Evolutionary conservation across 352 stramenopile genomes (phyloP).

Genomic region (Phytophthora fragariaefolia): DNA sequence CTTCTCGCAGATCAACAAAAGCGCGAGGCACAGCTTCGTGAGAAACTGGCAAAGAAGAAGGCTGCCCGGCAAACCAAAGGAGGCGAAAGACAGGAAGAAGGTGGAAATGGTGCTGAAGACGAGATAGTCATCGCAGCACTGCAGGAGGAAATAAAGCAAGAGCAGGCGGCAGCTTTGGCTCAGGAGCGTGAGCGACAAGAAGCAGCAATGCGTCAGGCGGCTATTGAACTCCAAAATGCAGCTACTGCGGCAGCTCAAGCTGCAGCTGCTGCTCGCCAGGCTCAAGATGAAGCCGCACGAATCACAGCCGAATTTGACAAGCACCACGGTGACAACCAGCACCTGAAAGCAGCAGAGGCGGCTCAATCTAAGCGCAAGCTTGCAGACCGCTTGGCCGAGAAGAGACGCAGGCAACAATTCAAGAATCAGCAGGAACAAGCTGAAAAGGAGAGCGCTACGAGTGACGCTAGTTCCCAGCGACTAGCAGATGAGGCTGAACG

Average conservation of each 20-base stretch:
- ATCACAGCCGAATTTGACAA: constrained; percentile 63
- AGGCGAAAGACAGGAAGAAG: constrained; percentile 37
- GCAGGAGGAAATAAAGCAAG: constrained; percentile 35
- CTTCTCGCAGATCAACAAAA: constrained; percentile 43
- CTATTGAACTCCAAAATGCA: constrained; percentile 38
- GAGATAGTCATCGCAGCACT: constrained; percentile 33
- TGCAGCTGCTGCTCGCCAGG: constrained; percentile 55
- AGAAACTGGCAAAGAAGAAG: constrained; percentile 55
- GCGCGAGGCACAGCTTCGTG: constrained; percentile 50
- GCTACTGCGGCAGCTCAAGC: constrained; percentile 41
- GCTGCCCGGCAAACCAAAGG: constrained; percentile 24
- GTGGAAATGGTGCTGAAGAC: constrained; percentile 28
- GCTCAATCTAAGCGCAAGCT: constrained; percentile 67
- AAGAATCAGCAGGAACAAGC: constrained; percentile 20
- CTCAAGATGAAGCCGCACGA: constrained; percentile 57
- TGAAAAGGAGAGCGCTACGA: not conserved
- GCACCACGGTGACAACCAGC: constrained; percentile 51
- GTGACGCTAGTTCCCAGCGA: constrained; percentile 3
- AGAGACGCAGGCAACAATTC: constrained; percentile 44
- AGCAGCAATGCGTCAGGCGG: constrained; percentile 43
- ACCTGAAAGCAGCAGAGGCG: constrained; percentile 48
- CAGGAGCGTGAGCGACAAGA: constrained; percentile 54
- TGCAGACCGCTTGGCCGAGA: constrained; percentile 66
- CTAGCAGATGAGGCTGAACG: constrained; percentile 29
- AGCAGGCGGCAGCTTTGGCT: constrained; percentile 37